phyloP scores from a whole-genome alignment of 148 eudicot species.

The Drosera capensis region DNA sequence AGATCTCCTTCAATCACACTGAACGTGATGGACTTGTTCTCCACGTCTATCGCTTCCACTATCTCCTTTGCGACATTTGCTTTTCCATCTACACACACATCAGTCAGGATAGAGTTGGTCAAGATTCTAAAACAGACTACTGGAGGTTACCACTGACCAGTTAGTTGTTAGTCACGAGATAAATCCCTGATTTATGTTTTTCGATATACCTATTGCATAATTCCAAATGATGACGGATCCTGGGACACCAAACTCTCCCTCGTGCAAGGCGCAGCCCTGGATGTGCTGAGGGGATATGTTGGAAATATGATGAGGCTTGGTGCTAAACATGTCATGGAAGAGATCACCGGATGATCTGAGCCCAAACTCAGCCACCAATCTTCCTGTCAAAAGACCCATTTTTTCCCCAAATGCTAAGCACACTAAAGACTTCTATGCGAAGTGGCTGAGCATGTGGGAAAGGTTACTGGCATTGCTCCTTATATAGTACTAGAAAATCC shows the following conservation, averaged over 20 bases:
- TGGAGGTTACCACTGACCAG: neutral
- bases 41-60: neutral
- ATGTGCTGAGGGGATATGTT: neutral
- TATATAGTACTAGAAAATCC: too few species aligned
- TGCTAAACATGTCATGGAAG: too few species aligned
- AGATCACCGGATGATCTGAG: too few species aligned
- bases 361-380: too few species aligned
- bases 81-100: neutral
- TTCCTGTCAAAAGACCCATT: too few species aligned
- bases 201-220: slow-evolving; percentile 3
- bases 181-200: neutral
- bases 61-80: neutral
- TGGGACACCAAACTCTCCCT: slow-evolving; percentile 6
- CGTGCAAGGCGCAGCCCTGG: slow-evolving; percentile 4
- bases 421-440: too few species aligned
- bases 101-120: neutral
- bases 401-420: too few species aligned
- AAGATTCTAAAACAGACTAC: neutral
- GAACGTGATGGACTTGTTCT: too few species aligned
- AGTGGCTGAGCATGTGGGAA: too few species aligned
- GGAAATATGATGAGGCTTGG: slow-evolving; percentile 6
- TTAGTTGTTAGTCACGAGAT: too few species aligned
- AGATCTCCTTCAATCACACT: neutral
- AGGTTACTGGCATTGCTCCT: too few species aligned
- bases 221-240: slow-evolving; percentile 5